Percentiles rank a stretch among this genome's conserved stretches.
Conservation (phyloP, 805 yeast genomes). For the Candida takata region DNA sequence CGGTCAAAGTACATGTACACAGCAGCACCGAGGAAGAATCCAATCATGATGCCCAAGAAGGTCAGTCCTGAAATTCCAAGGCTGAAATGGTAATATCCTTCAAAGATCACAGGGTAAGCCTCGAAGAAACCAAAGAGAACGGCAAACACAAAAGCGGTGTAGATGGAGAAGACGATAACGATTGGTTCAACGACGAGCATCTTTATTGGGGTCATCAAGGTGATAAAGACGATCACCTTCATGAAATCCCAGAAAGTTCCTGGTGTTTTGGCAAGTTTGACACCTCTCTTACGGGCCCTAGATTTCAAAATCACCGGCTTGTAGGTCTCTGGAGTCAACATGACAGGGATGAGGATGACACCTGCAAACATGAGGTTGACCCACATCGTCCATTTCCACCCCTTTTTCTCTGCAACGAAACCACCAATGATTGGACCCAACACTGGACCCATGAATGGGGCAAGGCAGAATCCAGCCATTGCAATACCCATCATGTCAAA, state of each 20-base stretch:
- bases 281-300: constrained; percentile 56
- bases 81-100: constrained; percentile 54
- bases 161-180: constrained; percentile 59
- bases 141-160: constrained; percentile 70
- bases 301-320: constrained; percentile 54
- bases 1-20: constrained; percentile 46
- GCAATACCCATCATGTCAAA: constrained; percentile 62
- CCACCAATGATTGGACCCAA: constrained; percentile 73
- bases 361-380: constrained; percentile 65
- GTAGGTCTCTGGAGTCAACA: constrained; percentile 60
- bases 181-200: constrained; percentile 73
- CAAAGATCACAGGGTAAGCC: constrained; percentile 69
- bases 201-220: constrained; percentile 55
- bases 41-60: constrained; percentile 66
- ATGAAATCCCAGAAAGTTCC: constrained; percentile 32
- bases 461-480: constrained; percentile 70
- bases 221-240: constrained; percentile 39
- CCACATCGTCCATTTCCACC: constrained; percentile 71
- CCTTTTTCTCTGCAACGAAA: constrained; percentile 52
- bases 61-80: constrained; percentile 61
- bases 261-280: constrained; percentile 35
- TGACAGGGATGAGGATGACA: constrained; percentile 38
- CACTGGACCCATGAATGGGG: constrained; percentile 78
- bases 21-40: constrained; percentile 49
- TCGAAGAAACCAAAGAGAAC: constrained; percentile 76